phyloP scores from a whole-genome alignment of 176 grass and related monocot species.

The Dactylis glomerata region DNA sequence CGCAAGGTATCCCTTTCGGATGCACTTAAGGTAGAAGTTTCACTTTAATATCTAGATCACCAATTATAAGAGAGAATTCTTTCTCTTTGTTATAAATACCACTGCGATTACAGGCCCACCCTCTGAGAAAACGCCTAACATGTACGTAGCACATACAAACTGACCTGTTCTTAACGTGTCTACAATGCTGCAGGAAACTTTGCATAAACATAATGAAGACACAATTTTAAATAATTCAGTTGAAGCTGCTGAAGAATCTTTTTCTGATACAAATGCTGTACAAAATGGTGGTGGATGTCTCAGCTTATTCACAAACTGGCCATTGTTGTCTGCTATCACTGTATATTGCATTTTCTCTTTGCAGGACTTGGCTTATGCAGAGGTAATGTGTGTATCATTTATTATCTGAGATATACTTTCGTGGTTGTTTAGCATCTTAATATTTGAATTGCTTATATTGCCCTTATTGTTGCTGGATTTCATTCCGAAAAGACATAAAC shows the following conservation, averaged over 20 bases:
- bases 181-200: conserved; percentile 59
- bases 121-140: neutral
- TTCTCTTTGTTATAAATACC: too few relatives aligned
- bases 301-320: conserved; percentile 81
- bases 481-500: conserved; percentile 17
- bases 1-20: too few relatives aligned
- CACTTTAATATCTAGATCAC: too few relatives aligned
- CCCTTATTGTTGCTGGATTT: conserved; percentile 23
- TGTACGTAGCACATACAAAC: neutral
- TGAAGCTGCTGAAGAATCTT: conserved; percentile 45
- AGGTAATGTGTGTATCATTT: conserved; percentile 48
- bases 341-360: conserved; percentile 92
- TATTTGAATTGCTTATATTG: conserved; percentile 3
- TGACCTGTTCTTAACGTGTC: neutral
- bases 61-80: too few relatives aligned
- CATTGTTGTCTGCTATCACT: conserved; percentile 74
- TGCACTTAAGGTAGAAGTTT: too few relatives aligned
- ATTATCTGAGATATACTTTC: conserved; percentile 14
- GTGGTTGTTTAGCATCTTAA: neutral
- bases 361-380: conserved; percentile 86
- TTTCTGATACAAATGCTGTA: conserved; percentile 36
- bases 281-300: conserved; percentile 37
- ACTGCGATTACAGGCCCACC: too few relatives aligned
- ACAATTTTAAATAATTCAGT: conserved; percentile 35
- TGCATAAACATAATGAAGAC: conserved; percentile 65